Conservation (phyloP, 202 grass and related monocot genomes). For the Zizania palustris region DNA sequence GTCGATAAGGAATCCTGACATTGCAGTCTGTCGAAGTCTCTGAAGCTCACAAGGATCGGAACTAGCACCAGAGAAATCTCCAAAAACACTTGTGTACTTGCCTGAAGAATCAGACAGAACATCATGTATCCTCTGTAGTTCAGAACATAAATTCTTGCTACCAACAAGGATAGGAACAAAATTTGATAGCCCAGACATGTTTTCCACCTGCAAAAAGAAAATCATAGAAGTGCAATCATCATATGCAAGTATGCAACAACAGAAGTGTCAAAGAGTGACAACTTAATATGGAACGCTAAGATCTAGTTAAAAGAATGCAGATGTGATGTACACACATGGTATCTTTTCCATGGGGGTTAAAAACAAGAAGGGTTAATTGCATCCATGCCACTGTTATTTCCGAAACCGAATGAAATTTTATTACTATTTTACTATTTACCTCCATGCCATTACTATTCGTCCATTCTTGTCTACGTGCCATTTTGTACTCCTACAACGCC, state of each 20-base stretch:
- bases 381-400: no score
- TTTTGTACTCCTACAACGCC: no score
- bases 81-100: background rate
- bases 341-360: no score
- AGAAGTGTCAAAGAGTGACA: slow-evolving; percentile 11
- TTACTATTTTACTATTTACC: no score
- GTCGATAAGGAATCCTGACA: slow-evolving; percentile 78
- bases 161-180: slow-evolving; percentile 89
- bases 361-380: no score
- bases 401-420: no score
- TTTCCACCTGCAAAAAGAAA: slow-evolving; percentile 77
- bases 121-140: slow-evolving; percentile 74
- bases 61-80: background rate
- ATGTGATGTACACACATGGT: no score
- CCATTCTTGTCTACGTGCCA: no score
- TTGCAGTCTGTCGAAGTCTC: slow-evolving; percentile 49
- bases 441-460: no score
- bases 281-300: slow-evolving; percentile 15
- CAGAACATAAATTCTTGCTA: slow-evolving; percentile 75
- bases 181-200: slow-evolving; percentile 89
- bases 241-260: slow-evolving; percentile 16
- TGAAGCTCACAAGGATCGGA: slow-evolving; percentile 35
- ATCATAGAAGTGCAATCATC: background rate
- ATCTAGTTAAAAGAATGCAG: no score
- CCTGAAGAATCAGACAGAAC: slow-evolving; percentile 35